Conservation (phyloP, 2,329 filamentous ascomycete species). For the Passalora sequoiae region DNA sequence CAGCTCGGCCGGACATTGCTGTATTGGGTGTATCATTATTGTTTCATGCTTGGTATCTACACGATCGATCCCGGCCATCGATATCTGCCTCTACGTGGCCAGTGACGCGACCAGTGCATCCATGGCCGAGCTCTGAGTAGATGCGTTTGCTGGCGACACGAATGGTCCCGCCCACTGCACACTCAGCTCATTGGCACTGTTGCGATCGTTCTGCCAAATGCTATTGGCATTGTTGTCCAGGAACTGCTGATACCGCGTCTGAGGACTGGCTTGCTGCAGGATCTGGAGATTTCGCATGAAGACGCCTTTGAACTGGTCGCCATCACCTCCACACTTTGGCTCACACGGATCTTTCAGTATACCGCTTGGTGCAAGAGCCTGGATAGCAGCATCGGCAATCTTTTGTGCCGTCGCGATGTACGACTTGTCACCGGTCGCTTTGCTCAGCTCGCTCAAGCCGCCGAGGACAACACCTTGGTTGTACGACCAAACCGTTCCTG, state of each 20-base stretch:
- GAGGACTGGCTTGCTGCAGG: conserved; percentile 50
- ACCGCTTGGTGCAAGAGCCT: conserved; percentile 33
- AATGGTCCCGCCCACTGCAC: conserved; percentile 63
- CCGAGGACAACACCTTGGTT: conserved; percentile 60
- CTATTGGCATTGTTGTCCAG: conserved; percentile 59
- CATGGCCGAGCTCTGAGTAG: conserved; percentile 31
- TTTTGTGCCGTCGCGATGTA: conserved; percentile 35
- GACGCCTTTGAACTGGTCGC: conserved; percentile 65
- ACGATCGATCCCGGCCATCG: no score
- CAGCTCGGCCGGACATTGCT: not conserved
- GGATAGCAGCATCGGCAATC: conserved; percentile 41
- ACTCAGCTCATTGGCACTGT: conserved; percentile 50
- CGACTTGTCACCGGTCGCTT: conserved; percentile 23
- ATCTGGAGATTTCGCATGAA: conserved; percentile 61
- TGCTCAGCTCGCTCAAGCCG: conserved; percentile 51
- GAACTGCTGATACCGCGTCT: conserved; percentile 47
- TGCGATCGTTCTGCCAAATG: conserved; percentile 59
- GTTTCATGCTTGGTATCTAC: no score
- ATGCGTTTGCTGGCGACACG: conserved; percentile 26
- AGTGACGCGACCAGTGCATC: conserved; percentile 32
- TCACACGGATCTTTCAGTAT: conserved; percentile 40
- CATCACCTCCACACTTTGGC: conserved; percentile 39
- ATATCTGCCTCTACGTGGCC: conserved; percentile 14
- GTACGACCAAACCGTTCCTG: conserved; percentile 42
- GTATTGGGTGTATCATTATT: no score